Evolutionary conservation across 345 rosid genomes (phyloP).

Genomic region (Hibiscus trionum): DNA sequence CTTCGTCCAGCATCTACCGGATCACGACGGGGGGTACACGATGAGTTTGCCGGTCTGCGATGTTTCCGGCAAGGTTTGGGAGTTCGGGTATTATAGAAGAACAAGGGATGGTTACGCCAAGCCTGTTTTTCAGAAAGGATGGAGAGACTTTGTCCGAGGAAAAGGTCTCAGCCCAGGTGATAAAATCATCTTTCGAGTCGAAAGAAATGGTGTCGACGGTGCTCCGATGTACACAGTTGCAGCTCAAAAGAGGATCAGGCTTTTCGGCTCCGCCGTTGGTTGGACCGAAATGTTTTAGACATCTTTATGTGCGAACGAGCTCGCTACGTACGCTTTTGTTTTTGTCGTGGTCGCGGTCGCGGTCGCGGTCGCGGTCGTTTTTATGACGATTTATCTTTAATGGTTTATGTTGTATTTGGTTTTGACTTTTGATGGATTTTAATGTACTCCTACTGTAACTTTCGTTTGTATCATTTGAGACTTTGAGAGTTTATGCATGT

Average conservation of each 20-base stretch:
- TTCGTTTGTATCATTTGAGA: background rate
- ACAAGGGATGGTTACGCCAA: background rate
- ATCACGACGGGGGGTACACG: background rate
- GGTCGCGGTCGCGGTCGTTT: too few species aligned
- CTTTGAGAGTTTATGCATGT: background rate
- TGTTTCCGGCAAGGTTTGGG: background rate
- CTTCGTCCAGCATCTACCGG: background rate
- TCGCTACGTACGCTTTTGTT: too few species aligned
- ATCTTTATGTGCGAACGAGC: background rate
- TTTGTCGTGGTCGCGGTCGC: too few species aligned
- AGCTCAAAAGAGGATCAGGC: background rate
- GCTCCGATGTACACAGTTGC: background rate
- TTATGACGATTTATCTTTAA: background rate
- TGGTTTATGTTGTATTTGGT: background rate
- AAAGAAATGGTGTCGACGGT: background rate
- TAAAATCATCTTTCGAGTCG: slow-evolving; percentile 2
- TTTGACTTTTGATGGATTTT: background rate
- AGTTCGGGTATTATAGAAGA: slow-evolving; percentile 2
- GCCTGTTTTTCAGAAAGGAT: background rate
- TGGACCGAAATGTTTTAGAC: background rate
- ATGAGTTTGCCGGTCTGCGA: background rate
- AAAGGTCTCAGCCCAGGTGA: background rate
- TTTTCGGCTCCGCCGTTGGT: background rate
- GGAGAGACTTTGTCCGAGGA: background rate
- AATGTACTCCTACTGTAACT: background rate